phyloP scores from a whole-genome alignment of 2,329 filamentous ascomycete species.

The Phoma sp. region DNA sequence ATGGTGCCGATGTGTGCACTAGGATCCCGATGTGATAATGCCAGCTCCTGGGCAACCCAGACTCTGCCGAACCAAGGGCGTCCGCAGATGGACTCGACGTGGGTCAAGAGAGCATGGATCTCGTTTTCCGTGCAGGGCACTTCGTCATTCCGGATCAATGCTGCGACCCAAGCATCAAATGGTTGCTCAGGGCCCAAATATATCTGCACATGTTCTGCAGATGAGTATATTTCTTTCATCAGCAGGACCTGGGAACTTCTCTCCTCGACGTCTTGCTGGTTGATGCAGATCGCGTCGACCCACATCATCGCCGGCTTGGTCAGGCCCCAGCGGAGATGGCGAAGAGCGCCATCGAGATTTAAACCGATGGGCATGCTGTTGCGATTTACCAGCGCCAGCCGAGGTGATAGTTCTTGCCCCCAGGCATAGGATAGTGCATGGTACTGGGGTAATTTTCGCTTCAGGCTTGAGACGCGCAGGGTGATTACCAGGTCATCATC shows the following conservation, averaged over 20 bases:
- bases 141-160: neutral
- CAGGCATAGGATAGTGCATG: slow-evolving; percentile 19
- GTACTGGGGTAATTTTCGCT: neutral
- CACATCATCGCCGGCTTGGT: neutral
- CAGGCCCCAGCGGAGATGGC: slow-evolving; percentile 1
- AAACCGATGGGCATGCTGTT: neutral
- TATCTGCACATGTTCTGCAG: slow-evolving; percentile 5
- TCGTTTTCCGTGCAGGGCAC: neutral
- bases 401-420: neutral
- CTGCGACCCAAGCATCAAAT: neutral
- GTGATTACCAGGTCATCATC: slow-evolving; percentile 3
- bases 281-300: slow-evolving; percentile 16
- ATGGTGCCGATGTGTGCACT: slow-evolving; percentile 1
- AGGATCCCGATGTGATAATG: slow-evolving; percentile 14
- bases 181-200: slow-evolving; percentile 7
- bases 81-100: neutral
- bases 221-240: slow-evolving; percentile 14
- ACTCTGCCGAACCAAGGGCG: slow-evolving; percentile 17
- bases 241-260: slow-evolving; percentile 15
- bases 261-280: slow-evolving; percentile 13
- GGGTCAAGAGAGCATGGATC: neutral
- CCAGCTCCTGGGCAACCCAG: slow-evolving; percentile 21
- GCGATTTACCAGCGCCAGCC: neutral
- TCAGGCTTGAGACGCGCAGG: neutral
- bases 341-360: slow-evolving; percentile 16